Evolutionary conservation across 163 green algal genomes (phyloP), one percentile per base, ranked within the genome.

Genomic region (Prototheca wickerhamii): DNA sequence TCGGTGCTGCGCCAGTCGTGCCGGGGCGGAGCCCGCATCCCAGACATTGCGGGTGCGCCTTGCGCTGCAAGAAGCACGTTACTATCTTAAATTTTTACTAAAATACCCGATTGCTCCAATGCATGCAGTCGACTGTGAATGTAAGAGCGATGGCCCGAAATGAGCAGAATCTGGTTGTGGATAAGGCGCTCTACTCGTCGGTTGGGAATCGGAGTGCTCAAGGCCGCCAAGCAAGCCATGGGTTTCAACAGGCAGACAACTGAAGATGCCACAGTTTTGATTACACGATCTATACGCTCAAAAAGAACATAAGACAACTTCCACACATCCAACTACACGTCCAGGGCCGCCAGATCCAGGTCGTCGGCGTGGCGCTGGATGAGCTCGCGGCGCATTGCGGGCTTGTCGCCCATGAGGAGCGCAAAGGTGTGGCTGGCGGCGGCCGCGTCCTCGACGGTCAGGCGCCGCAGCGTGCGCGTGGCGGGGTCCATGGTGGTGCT

Each of bases 401-500:
- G 84, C 33, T 93, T 88, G 67, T 85, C 77, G 1, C 89, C 89
- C 89, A 96, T 96, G 26, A 96, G 82, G 60, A 91, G 43, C 4
- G 68, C 77, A 58, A 96, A 89, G 40, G 85, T 81, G 54, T 86
- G 71, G 61, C 64, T 80, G 21, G 89, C 89, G 53, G 85, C 81
- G 10, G 71, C 79, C 25, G 81, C 87, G 71, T 96, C 89, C 28
- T 90, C 75, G 28, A 94, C 67, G 4, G 84, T 95, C 42, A 96
- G 68, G 4, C 82, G 79, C 33, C 79, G 73, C 69, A 99, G 78
- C 30, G 59, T 82, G 34, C 92, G 79, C 0, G 61, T 85, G 3
- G 70, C 71, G 2, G 94, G 94, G 82, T 98, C 85, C 29, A 99
- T 71, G 1, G 94, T 99, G 3, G 94, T 99, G 15, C 82, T 58